Evolutionary conservation across 257 asterid genomes (phyloP).

Genomic region (Misopates orontium): DNA sequence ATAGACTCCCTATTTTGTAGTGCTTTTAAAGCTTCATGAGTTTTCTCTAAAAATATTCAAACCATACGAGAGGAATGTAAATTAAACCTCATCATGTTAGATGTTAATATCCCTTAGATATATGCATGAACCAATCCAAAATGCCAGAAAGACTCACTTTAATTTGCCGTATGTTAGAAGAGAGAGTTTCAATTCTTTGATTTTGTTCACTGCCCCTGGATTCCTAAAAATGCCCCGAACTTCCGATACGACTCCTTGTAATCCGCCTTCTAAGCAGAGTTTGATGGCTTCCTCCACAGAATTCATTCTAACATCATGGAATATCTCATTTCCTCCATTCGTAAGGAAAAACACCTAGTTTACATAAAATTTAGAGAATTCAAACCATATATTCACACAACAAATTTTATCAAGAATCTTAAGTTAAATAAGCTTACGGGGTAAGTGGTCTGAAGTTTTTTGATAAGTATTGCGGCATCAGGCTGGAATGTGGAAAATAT

Average conservation of each 20-base stretch:
- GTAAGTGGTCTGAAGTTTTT: slow-evolving; percentile 62
- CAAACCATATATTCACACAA: neutral
- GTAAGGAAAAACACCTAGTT: slow-evolving; percentile 82
- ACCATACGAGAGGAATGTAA: too few species aligned
- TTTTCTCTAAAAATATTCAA: too few species aligned
- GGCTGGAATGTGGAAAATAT: slow-evolving; percentile 87
- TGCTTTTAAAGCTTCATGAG: too few species aligned
- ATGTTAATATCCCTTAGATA: too few species aligned
- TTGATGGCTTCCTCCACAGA: slow-evolving; percentile 83
- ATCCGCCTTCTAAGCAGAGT: slow-evolving; percentile 74
- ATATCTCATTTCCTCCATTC: slow-evolving; percentile 75
- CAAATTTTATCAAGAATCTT: neutral
- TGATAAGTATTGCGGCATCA: slow-evolving; percentile 67
- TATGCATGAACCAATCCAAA: neutral
- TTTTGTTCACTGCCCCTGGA: slow-evolving; percentile 73
- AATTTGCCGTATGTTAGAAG: slow-evolving; percentile 79
- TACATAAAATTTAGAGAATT: neutral
- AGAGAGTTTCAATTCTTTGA: slow-evolving; percentile 72
- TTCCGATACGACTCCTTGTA: slow-evolving; percentile 89
- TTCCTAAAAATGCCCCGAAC: slow-evolving; percentile 70
- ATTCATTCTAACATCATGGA: slow-evolving; percentile 71
- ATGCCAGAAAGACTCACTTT: slow-evolving; percentile 51
- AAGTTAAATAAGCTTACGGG: slow-evolving; percentile 50
- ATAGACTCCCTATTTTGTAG: too few species aligned
- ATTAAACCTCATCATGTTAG: too few species aligned